Percentiles rank a stretch among this genome's conserved stretches.
These are phyloP conservation scores for Inga laurina DNA, from an alignment of 306 rosid genomes.

Conservation along the genomic window DNA sequence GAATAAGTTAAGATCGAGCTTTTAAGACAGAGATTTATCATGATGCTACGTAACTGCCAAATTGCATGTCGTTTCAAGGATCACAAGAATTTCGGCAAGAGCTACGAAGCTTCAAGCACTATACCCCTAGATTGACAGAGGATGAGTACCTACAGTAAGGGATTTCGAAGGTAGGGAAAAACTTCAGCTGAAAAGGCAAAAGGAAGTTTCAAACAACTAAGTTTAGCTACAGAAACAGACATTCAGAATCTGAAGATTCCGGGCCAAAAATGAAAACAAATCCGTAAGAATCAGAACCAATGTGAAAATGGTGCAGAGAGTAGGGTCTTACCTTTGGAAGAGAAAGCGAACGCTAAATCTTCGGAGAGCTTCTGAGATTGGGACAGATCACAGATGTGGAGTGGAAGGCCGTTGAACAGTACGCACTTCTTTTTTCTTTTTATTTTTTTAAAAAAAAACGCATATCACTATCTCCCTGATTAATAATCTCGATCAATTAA, in stretches of 20 bases:
- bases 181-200: not conserved
- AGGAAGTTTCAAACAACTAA: slow-evolving; percentile 23
- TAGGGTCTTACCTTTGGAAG: not conserved
- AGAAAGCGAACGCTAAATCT: slow-evolving; percentile 6
- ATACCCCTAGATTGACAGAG: not conserved
- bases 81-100: not conserved
- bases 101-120: slow-evolving; percentile 3
- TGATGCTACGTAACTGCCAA: not conserved
- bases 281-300: not conserved
- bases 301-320: not conserved
- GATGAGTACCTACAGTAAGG: not conserved
- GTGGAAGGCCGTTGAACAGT: slow-evolving; percentile 2
- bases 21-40: not conserved
- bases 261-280: not conserved
- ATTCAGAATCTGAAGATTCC: not conserved
- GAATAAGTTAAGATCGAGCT: not conserved
- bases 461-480: not conserved
- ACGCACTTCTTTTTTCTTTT: not conserved
- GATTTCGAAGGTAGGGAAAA: not conserved
- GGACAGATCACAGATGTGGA: slow-evolving; percentile 16
- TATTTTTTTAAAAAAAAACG: not conserved
- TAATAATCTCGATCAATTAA: too few species aligned
- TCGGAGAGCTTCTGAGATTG: slow-evolving; percentile 6
- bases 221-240: slow-evolving; percentile 6
- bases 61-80: not conserved